phyloP scores from a whole-genome alignment of 768 basidiomycete genomes.

The Boletus rex-veris region DNA sequence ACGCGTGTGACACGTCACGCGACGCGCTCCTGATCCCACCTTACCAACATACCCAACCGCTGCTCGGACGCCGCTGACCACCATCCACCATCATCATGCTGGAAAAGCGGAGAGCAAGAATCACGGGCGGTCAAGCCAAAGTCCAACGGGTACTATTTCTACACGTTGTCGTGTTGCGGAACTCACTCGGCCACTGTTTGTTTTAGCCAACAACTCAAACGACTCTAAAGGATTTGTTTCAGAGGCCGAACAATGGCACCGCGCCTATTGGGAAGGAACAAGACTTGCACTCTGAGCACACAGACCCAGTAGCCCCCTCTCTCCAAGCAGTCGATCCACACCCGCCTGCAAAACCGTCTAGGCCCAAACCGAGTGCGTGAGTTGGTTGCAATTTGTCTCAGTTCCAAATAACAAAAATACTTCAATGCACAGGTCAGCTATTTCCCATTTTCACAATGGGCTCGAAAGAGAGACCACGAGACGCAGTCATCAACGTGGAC shows the following conservation, averaged over 20 bases:
- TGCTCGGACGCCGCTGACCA: not conserved
- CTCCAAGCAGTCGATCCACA: not conserved
- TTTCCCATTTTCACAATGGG: slow-evolving; percentile 26
- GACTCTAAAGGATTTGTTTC: slow-evolving; percentile 28
- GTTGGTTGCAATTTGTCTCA: not conserved
- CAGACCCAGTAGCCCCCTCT: not conserved
- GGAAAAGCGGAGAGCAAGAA: slow-evolving; percentile 24
- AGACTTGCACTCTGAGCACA: not conserved
- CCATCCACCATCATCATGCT: slow-evolving; percentile 14
- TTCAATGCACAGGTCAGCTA: slow-evolving; percentile 17
- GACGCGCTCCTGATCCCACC: slow-evolving; percentile 14
- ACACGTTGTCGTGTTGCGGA: not conserved
- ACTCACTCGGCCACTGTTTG: slow-evolving; percentile 5
- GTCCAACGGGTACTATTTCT: slow-evolving; percentile 17
- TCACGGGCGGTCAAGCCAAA: slow-evolving; percentile 7
- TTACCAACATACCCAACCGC: not conserved
- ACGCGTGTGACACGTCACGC: slow-evolving; percentile 24
- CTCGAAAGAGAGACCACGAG: slow-evolving; percentile 1
- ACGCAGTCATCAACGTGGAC: slow-evolving; percentile 12
- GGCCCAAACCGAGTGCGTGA: slow-evolving; percentile 22
- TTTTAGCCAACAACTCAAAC: slow-evolving; percentile 22
- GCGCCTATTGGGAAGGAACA: not conserved
- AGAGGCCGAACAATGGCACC: slow-evolving; percentile 6
- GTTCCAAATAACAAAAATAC: not conserved
- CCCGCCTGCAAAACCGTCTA: not conserved